These are phyloP conservation scores for Alternaria sp. DNA, from an alignment of 2,329 filamentous ascomycete species.

Conservation along the genomic window DNA sequence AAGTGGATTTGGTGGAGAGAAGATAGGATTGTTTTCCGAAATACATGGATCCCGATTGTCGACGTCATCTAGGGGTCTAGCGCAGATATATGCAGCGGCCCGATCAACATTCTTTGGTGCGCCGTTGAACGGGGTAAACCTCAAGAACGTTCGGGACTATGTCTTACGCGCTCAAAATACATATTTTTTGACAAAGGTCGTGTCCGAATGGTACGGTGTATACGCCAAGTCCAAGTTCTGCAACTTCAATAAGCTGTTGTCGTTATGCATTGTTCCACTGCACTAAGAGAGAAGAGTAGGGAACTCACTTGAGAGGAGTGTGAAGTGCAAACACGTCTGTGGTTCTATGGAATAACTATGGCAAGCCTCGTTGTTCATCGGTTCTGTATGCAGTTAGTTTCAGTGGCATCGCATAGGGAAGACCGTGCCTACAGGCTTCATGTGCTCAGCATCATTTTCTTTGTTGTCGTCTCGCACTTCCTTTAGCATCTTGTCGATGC, in stretches of 20 bases:
- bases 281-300: background rate
- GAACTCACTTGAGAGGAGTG: background rate
- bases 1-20: constrained; percentile 8
- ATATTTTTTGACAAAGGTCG: background rate
- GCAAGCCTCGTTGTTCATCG: constrained; percentile 4
- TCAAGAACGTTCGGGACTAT: background rate
- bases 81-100: constrained; percentile 7
- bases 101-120: constrained; percentile 1
- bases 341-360: background rate
- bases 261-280: background rate
- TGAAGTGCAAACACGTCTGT: background rate
- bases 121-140: background rate
- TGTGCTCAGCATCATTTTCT: constrained; percentile 80
- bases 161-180: background rate
- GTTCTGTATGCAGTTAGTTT: constrained; percentile 9
- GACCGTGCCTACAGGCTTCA: constrained; percentile 52
- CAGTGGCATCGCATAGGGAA: background rate
- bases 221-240: background rate
- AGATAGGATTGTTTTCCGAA: constrained; percentile 7
- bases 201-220: background rate
- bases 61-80: constrained; percentile 20
- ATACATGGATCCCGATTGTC: constrained; percentile 10
- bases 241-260: background rate
- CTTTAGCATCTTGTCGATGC: constrained; percentile 91
- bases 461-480: constrained; percentile 89